phyloP scores from a whole-genome alignment of 2,329 filamentous ascomycete genomes.

The Fusarium sterilihyphosum region DNA sequence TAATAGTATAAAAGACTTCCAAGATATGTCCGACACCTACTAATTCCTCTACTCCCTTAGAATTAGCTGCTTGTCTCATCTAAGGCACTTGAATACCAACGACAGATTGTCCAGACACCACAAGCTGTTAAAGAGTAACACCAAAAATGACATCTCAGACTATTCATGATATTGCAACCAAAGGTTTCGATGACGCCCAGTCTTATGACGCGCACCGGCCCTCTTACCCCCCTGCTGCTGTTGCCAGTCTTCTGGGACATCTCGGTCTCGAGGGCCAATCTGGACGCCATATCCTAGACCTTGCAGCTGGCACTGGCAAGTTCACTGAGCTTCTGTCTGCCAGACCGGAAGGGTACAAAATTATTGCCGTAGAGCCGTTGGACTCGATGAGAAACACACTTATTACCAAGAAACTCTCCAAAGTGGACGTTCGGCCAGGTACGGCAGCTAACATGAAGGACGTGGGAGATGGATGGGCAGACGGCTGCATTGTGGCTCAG shows the following conservation, averaged over 20 bases:
- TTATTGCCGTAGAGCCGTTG: constrained; percentile 73
- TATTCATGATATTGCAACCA: constrained; percentile 62
- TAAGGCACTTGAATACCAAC: neutral
- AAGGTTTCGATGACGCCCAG: constrained; percentile 72
- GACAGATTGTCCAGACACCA: constrained; percentile 1
- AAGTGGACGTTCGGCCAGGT: constrained; percentile 66
- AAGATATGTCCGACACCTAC: neutral
- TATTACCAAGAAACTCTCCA: constrained; percentile 63
- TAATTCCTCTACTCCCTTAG: neutral
- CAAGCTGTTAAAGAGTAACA: neutral
- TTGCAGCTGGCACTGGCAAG: constrained; percentile 76
- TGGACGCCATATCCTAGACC: constrained; percentile 66
- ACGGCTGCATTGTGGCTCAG: constrained; percentile 75
- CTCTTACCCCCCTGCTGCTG: constrained; percentile 68
- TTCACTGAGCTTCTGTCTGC: constrained; percentile 71
- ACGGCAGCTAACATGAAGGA: constrained; percentile 66
- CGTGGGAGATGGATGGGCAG: constrained; percentile 64
- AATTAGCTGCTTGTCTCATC: constrained; percentile 1
- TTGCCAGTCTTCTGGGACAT: constrained; percentile 65
- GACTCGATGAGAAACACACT: constrained; percentile 71
- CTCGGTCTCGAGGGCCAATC: constrained; percentile 60
- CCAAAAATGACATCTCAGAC: constrained; percentile 34
- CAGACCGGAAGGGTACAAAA: constrained; percentile 66
- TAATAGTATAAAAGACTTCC: constrained; percentile 30
- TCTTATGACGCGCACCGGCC: constrained; percentile 76